Percentiles rank a stretch among this genome's conserved stretches.
These are phyloP conservation scores for Boeremia exigua DNA, from an alignment of 2,329 filamentous ascomycete species.

Conservation along the genomic window DNA sequence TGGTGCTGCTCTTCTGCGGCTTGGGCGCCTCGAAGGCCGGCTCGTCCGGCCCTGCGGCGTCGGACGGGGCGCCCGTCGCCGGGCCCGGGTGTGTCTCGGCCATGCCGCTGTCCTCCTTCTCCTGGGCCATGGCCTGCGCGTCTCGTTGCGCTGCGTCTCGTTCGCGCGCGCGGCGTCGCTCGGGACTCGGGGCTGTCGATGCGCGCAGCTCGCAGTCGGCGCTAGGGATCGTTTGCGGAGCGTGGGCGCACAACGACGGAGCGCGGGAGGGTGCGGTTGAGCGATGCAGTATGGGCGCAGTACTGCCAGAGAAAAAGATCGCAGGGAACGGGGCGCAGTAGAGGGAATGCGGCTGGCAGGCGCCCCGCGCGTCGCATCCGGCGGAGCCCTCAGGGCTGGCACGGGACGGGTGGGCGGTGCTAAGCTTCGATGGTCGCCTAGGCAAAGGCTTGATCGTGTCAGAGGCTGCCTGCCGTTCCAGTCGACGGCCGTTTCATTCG, in stretches of 20 bases:
- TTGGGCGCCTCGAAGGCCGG: conserved; percentile 14
- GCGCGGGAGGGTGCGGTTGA: not conserved
- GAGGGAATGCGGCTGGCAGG: not conserved
- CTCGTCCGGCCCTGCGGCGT: conserved; percentile 15
- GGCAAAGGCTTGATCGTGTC: conserved; percentile 13
- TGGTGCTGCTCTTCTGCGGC: conserved; percentile 36
- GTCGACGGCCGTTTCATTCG: not conserved
- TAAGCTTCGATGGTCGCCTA: conserved; percentile 12
- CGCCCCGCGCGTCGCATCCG: conserved; percentile 9
- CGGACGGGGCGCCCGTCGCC: conserved; percentile 10
- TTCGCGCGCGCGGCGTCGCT: too few relatives aligned
- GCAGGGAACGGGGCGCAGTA: not conserved
- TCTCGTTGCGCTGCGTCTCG: too few relatives aligned
- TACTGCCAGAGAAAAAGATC: not conserved
- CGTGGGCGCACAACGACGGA: not conserved
- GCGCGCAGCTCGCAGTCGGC: conserved; percentile 1
- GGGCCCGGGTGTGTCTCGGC: conserved; percentile 13
- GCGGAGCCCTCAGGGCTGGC: not conserved
- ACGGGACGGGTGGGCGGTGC: not conserved
- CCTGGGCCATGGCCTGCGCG: conserved; percentile 16
- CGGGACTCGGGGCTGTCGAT: not conserved
- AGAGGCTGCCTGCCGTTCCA: not conserved
- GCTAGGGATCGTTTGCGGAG: not conserved
- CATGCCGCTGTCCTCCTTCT: not conserved
- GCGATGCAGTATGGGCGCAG: not conserved